Base-by-base conservation (phyloP, 176 grass and related monocot genomes). In the Typha latifolia region DNA sequence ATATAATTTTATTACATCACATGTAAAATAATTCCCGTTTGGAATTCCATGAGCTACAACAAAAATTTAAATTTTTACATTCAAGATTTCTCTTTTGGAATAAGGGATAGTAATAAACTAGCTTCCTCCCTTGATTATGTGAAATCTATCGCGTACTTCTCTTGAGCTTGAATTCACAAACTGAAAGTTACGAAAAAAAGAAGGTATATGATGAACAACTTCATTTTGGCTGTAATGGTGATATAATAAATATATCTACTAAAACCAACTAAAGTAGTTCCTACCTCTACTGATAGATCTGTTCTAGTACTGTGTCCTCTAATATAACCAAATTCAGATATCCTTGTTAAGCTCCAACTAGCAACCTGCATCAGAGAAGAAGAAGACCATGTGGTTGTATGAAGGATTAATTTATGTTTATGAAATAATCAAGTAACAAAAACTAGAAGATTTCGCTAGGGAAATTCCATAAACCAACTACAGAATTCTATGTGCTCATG, bases 321-420 rank as follows among this genome's bases (percentile, higher is more conserved):
- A 16, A 75, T 87, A 73, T 90, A 90, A 29, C 91, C 84, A 0
- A 75, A 95, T 66, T 95, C 91, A 49, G 83, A 74, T 69, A 82
- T 66, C 63, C 86, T 90, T 18, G 79, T 76, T 76, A 84, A 50
- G 74, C 91, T 95, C 91, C 91, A 87, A 14, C 65, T 66, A 63
- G 77, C 31, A 74, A 49, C 47, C 67, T 62, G 49, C 68, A 15
- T 79, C 16, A 22, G 73, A 76, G 29, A 78, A 10, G 49, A 59
- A 11, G 27, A 71, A 22, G 6, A 23, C 19, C 8, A 49, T 12
- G 48, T 26, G 24, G 24, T 26, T 1, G 2, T 26, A 0, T 26
- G 2, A 26, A 26, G 24, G 24, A 2, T 26, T 26, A 26, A 26
- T 26, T 26, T 26, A 26, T 26, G 24, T 26, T 26, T 26, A 26